Conservation (phyloP, 352 stramenopile species). For the Blastocystis sp. region DNA sequence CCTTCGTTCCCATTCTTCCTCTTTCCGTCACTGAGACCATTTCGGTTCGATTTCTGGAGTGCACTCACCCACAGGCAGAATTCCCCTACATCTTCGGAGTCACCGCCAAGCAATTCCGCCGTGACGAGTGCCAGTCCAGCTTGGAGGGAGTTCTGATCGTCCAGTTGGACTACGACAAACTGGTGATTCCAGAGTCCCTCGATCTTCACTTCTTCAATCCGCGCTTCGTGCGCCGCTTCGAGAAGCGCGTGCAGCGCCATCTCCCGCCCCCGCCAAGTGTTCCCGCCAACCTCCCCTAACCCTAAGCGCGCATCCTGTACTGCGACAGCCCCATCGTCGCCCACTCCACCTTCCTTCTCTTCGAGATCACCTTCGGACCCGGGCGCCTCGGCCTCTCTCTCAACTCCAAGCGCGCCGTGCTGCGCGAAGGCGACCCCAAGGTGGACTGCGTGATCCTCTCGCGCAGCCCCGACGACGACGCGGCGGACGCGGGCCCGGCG, state of each 20-base stretch:
- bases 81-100: conserved; percentile 64
- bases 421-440: conserved; percentile 3
- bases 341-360: conserved; percentile 15
- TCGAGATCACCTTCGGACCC: conserved; percentile 61
- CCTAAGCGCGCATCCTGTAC: conserved; percentile 53
- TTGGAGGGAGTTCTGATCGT: conserved; percentile 54
- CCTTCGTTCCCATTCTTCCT: conserved; percentile 68
- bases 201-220: not conserved
- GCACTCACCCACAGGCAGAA: conserved; percentile 13
- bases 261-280: conserved; percentile 50
- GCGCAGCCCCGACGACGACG: not conserved
- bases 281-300: not conserved
- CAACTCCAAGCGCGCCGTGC: not conserved
- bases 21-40: conserved; percentile 47
- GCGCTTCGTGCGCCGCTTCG: conserved; percentile 22
- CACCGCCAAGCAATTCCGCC: conserved; percentile 1
- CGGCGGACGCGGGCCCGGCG: conserved; percentile 2
- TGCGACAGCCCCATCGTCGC: conserved; percentile 26
- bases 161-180: conserved; percentile 60
- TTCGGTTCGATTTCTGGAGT: not conserved
- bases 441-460: conserved; percentile 2
- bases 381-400: conserved; percentile 41
- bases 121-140: conserved; percentile 45
- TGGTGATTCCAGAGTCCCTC: conserved; percentile 7
- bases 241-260: conserved; percentile 41